Conservation (phyloP, 169 alveolate genomes). For the Cyclospora cayetanensis region DNA sequence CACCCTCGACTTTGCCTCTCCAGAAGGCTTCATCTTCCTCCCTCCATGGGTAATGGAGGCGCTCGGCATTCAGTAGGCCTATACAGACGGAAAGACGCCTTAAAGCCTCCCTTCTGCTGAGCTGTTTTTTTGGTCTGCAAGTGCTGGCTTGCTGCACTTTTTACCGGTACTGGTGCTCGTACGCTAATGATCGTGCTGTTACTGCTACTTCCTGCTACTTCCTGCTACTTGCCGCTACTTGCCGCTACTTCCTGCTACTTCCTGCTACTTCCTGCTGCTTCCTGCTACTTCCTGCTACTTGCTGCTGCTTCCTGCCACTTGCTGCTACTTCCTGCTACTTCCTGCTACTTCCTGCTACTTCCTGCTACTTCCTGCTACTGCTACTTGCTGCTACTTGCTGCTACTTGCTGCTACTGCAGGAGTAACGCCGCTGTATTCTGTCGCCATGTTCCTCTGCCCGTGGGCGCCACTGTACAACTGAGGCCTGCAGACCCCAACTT, state of each 20-base stretch:
- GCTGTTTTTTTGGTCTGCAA: too few relatives aligned
- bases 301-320: background rate
- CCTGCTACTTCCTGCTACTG: background rate
- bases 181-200: too few relatives aligned
- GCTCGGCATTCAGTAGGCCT: background rate
- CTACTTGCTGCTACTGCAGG: background rate
- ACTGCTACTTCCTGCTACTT: too few relatives aligned
- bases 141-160: too few relatives aligned
- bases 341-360: background rate
- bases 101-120: too few relatives aligned
- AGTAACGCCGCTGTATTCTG: background rate
- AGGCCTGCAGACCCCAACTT: background rate
- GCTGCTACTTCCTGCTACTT: background rate
- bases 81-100: too few relatives aligned
- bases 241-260: too few relatives aligned
- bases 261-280: background rate
- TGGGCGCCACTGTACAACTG: background rate
- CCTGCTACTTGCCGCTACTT: too few relatives aligned
- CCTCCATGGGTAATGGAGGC: background rate
- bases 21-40: background rate
- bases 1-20: background rate
- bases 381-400: background rate
- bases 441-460: background rate
- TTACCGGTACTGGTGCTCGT: too few relatives aligned
- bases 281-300: background rate